These are phyloP conservation scores for Linaria vulgaris DNA, from an alignment of 257 asterid genomes.

Conservation along the genomic window DNA sequence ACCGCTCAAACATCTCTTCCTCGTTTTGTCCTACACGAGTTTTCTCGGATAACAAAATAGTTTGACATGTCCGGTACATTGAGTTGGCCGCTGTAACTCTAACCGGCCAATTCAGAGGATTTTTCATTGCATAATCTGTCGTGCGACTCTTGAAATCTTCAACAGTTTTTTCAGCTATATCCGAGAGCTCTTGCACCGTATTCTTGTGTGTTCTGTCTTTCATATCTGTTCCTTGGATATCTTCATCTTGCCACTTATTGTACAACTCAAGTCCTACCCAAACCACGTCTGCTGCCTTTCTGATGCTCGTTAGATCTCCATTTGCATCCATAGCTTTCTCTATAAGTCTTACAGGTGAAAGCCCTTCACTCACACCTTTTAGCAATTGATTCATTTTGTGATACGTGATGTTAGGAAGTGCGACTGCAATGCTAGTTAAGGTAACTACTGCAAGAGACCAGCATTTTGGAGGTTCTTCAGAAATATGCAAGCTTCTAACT, in stretches of 20 bases:
- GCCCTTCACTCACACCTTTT: constrained; percentile 23
- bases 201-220: constrained; percentile 7
- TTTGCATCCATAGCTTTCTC: constrained; percentile 28
- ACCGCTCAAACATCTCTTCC: constrained; percentile 23
- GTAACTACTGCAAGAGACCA: constrained; percentile 10
- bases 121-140: neutral
- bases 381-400: neutral
- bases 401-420: neutral
- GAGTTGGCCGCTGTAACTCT: constrained; percentile 34
- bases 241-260: constrained; percentile 27
- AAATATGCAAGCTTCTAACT: neutral
- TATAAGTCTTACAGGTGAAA: constrained; percentile 20
- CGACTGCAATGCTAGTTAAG: neutral
- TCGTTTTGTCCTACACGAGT: neutral
- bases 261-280: constrained; percentile 33
- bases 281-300: constrained; percentile 27
- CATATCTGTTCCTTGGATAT: neutral
- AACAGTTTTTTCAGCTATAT: constrained; percentile 1
- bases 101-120: constrained; percentile 28
- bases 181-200: constrained; percentile 6
- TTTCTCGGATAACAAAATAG: constrained; percentile 17
- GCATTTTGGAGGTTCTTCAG: constrained; percentile 2
- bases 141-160: constrained; percentile 2
- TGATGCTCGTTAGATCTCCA: constrained; percentile 7
- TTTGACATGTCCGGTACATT: constrained; percentile 34